These are phyloP conservation scores for Salix arbutifolia DNA, from an alignment of 345 rosid genomes.

Conservation along the genomic window DNA sequence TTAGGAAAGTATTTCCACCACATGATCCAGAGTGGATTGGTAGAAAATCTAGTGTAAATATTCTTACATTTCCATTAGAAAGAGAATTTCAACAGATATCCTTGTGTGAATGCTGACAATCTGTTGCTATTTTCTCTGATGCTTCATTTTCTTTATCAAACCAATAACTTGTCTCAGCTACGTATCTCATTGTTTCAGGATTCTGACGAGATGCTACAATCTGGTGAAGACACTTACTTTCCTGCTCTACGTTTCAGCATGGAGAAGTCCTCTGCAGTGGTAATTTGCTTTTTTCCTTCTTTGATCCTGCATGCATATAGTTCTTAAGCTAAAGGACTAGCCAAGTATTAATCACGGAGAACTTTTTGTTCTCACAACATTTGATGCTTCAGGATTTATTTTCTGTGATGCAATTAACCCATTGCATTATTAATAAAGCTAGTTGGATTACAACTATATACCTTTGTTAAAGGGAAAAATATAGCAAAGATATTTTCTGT, in stretches of 20 bases:
- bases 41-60: neutral
- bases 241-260: constrained; percentile 71
- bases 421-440: neutral
- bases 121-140: neutral
- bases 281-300: constrained; percentile 31
- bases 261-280: constrained; percentile 68
- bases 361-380: neutral
- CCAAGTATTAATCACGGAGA: neutral
- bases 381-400: neutral
- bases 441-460: neutral
- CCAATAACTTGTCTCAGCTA: constrained; percentile 5
- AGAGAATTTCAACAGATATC: neutral
- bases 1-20: neutral
- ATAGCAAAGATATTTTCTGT: too few relatives aligned
- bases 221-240: constrained; percentile 84
- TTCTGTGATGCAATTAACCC: neutral
- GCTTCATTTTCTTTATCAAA: neutral
- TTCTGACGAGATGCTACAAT: constrained; percentile 49
- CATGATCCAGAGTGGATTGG: neutral
- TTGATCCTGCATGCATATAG: neutral
- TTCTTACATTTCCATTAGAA: neutral
- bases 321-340: neutral
- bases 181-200: constrained; percentile 45
- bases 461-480: neutral
- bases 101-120: neutral